Percentiles rank a stretch among this genome's conserved stretches.
These are phyloP conservation scores for Onygenales sp. DNA, from an alignment of 2,329 filamentous ascomycete species.

Conservation along the genomic window DNA sequence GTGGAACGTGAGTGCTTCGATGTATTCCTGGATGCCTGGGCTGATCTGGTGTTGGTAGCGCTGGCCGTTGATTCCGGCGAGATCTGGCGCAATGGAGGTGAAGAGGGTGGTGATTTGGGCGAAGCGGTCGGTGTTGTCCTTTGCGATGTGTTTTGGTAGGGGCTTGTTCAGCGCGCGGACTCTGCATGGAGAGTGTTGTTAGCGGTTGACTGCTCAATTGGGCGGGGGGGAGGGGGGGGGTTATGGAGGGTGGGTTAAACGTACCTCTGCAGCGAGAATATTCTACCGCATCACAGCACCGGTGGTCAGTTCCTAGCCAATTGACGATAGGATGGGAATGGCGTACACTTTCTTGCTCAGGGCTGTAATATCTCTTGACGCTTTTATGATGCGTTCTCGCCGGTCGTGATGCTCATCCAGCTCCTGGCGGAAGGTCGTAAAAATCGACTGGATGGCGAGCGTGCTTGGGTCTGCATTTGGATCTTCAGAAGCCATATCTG, in stretches of 20 bases:
- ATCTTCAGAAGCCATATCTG: background rate
- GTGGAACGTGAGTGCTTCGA: constrained; percentile 81
- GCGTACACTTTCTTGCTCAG: constrained; percentile 91
- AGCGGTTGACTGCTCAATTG: constrained; percentile 16
- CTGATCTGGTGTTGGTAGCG: constrained; percentile 74
- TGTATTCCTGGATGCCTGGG: constrained; percentile 78
- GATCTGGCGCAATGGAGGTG: constrained; percentile 56
- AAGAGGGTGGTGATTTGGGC: constrained; percentile 64
- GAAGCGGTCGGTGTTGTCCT: constrained; percentile 61
- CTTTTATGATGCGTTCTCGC: constrained; percentile 80
- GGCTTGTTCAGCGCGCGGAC: constrained; percentile 31
- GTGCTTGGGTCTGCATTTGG: constrained; percentile 9
- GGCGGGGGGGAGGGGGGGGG: background rate
- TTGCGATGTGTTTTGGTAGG: constrained; percentile 58
- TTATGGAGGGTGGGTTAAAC: constrained; percentile 1
- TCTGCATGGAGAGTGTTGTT: constrained; percentile 14
- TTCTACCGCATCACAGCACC: constrained; percentile 40
- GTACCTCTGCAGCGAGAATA: constrained; percentile 76
- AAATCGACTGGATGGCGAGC: constrained; percentile 57
- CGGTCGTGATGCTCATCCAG: constrained; percentile 92
- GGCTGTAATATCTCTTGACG: constrained; percentile 83
- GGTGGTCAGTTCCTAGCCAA: constrained; percentile 11
- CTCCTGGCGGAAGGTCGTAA: constrained; percentile 75
- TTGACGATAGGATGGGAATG: background rate
- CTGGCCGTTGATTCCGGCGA: constrained; percentile 69